Evolutionary conservation across 768 basidiomycete genomes (phyloP), one percentile per base, ranked within the genome.

Genomic region (Serendipita sp.): DNA sequence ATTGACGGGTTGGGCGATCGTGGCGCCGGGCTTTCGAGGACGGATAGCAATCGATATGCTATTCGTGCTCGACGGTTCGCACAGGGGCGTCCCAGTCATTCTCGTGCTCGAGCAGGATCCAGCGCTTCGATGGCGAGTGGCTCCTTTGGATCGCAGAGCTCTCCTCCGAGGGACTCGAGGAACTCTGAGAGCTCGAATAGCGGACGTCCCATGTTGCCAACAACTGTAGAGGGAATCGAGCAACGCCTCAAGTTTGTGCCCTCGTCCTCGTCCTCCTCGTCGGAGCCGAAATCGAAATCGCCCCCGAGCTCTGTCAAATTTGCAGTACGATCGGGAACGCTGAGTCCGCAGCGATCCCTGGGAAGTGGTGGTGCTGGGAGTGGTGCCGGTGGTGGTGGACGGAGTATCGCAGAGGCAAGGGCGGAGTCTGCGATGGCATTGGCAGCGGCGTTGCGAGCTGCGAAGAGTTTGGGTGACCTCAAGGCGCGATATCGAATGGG

Each of bases 51-150:
- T n/a, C 22, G 31, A 33, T 58, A 58, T 58, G 53, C 53, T n/a
- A 58, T 58, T 24, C 53, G 53, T 31, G 53, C 53, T 58, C 53
- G 53, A 5, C 53, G 24, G n/a, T 58, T 58, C 30, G 53, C 53
- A 30, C 17, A 58, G 11, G 30, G 24, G 13, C 53, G 53, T 30
- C 53, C 53, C 30, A 31, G 53, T n/a, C 53, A 58, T 34, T 22
- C 53, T 31, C 53, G 53, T 11, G 26, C 24, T n/a, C 53, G 53
- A 58, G 33, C 53, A 11, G 20, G 24, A 24, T 58, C 53, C 3
- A 33, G 9, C 9, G 26, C 53, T 1, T 58, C 53, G 11, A 58
- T 58, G 22, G 53, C 53, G 11, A 24, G 22, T 58, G 45, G 7
- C 26, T 20, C n/a, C 7, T 20, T 7, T 48, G 26, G 26, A 9